These are phyloP conservation scores for Cyclotella choctawhatcheeana DNA, from an alignment of 108 stramenopile genomes.

Conservation along the genomic window DNA sequence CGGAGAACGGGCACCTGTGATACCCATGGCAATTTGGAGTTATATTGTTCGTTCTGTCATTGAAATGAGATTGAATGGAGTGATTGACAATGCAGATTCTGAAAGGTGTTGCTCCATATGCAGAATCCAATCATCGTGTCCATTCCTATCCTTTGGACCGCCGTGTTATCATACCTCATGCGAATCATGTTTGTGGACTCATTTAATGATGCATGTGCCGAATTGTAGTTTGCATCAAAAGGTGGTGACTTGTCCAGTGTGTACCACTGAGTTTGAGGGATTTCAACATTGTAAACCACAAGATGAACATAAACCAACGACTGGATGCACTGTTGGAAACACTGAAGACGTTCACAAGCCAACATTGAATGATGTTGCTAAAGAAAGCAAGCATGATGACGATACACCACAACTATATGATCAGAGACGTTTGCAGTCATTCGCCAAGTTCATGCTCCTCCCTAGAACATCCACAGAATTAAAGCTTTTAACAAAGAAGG, in stretches of 20 bases:
- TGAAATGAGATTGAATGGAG: constrained; percentile 63
- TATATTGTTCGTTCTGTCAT: constrained; percentile 71
- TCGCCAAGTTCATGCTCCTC: constrained; percentile 49
- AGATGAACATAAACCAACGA: background rate
- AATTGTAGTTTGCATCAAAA: too few species aligned
- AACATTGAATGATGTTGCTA: background rate
- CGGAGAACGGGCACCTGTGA: background rate
- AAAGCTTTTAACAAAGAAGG: constrained; percentile 45
- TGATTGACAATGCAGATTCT: background rate
- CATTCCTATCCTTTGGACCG: constrained; percentile 38
- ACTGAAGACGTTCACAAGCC: background rate
- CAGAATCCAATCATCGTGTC: background rate
- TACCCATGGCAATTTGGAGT: constrained; percentile 64
- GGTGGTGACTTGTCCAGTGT: constrained; percentile 37
- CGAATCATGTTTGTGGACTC: constrained; percentile 73
- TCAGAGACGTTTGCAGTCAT: constrained; percentile 47
- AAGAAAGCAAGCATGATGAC: constrained; percentile 12
- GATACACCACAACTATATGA: background rate
- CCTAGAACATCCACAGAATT: constrained; percentile 54
- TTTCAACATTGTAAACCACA: constrained; percentile 12
- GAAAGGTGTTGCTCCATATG: background rate
- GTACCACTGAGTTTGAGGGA: constrained; percentile 42
- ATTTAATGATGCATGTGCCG: too few species aligned
- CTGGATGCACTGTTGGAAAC: background rate
- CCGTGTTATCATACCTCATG: constrained; percentile 61